Conservation (phyloP, 2,329 filamentous ascomycete species). For the Neopestalotiopsis clavispora region DNA sequence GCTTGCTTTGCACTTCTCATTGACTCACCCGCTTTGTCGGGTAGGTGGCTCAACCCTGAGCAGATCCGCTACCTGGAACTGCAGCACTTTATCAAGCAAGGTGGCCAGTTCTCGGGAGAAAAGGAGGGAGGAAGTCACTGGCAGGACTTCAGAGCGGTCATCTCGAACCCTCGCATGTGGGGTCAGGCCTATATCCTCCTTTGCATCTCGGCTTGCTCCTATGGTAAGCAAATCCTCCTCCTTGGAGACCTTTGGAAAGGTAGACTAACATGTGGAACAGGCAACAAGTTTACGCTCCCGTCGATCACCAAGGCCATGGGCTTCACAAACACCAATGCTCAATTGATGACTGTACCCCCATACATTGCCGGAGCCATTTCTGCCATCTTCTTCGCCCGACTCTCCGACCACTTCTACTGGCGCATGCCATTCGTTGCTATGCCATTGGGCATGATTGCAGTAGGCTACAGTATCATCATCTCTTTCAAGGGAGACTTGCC, state of each 20-base stretch:
- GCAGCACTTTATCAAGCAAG: slow-evolving; percentile 22
- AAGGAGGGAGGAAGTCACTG: neutral
- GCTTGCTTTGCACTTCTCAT: slow-evolving; percentile 50
- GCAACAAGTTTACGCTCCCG: slow-evolving; percentile 34
- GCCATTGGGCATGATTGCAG: slow-evolving; percentile 62
- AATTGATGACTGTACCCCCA: slow-evolving; percentile 61
- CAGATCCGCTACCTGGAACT: slow-evolving; percentile 42
- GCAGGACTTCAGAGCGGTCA: slow-evolving; percentile 21
- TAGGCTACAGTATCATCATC: slow-evolving; percentile 64
- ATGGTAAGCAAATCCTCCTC: slow-evolving; percentile 23
- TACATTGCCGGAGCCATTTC: slow-evolving; percentile 66
- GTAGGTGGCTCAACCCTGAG: slow-evolving; percentile 42
- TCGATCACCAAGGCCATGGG: slow-evolving; percentile 43
- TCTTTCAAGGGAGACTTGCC: slow-evolving; percentile 56
- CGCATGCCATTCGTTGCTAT: slow-evolving; percentile 71
- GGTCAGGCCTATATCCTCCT: slow-evolving; percentile 28
- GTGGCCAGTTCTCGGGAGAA: slow-evolving; percentile 20
- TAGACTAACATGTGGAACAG: slow-evolving; percentile 20
- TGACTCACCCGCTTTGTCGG: slow-evolving; percentile 26
- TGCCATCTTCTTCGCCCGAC: slow-evolving; percentile 66
- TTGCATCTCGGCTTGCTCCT: slow-evolving; percentile 30
- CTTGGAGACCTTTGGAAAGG: neutral
- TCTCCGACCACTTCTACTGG: slow-evolving; percentile 68
- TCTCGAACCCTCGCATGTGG: slow-evolving; percentile 23
- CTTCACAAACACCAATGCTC: slow-evolving; percentile 38